Percentiles rank a stretch among this genome's conserved stretches.
These are phyloP conservation scores for Penicillium mononematosum DNA, from an alignment of 495 filamentous ascomycete genomes.

Conservation along the genomic window DNA sequence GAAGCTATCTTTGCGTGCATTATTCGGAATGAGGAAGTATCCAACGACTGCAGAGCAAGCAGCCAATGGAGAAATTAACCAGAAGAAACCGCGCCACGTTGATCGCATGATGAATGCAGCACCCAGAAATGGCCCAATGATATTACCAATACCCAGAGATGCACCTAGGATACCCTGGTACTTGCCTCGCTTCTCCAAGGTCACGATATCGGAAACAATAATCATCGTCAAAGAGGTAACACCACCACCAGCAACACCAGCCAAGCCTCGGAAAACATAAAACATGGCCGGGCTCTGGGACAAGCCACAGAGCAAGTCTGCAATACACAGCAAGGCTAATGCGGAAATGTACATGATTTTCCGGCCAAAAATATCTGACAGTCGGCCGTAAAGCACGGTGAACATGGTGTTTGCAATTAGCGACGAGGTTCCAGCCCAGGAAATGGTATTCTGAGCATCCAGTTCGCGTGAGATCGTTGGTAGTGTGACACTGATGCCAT, in stretches of 20 bases:
- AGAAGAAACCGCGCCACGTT: slow-evolving; percentile 53
- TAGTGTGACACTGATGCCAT: slow-evolving; percentile 58
- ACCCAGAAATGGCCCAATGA: slow-evolving; percentile 46
- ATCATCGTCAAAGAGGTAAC: slow-evolving; percentile 53
- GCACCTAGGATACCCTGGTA: slow-evolving; percentile 48
- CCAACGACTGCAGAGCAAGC: slow-evolving; percentile 41
- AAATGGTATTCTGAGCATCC: slow-evolving; percentile 57
- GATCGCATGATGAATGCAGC: slow-evolving; percentile 44
- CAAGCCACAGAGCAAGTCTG: slow-evolving; percentile 53
- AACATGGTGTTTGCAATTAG: slow-evolving; percentile 72
- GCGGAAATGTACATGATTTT: slow-evolving; percentile 52
- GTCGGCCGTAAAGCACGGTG: slow-evolving; percentile 57
- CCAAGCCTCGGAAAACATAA: slow-evolving; percentile 55
- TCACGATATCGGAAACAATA: slow-evolving; percentile 51
- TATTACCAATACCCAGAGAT: slow-evolving; percentile 43
- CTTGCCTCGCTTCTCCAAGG: slow-evolving; percentile 45
- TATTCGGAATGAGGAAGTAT: slow-evolving; percentile 46
- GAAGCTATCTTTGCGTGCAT: slow-evolving; percentile 34
- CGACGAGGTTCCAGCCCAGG: slow-evolving; percentile 76
- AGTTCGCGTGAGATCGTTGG: slow-evolving; percentile 61
- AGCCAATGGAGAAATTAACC: slow-evolving; percentile 43
- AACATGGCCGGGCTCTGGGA: slow-evolving; percentile 51
- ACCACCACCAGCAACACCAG: slow-evolving; percentile 54
- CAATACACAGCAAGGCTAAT: slow-evolving; percentile 49
- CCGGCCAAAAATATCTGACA: slow-evolving; percentile 59